phyloP scores from a whole-genome alignment of 768 basidiomycete species.

The Chalciporus chontae region DNA sequence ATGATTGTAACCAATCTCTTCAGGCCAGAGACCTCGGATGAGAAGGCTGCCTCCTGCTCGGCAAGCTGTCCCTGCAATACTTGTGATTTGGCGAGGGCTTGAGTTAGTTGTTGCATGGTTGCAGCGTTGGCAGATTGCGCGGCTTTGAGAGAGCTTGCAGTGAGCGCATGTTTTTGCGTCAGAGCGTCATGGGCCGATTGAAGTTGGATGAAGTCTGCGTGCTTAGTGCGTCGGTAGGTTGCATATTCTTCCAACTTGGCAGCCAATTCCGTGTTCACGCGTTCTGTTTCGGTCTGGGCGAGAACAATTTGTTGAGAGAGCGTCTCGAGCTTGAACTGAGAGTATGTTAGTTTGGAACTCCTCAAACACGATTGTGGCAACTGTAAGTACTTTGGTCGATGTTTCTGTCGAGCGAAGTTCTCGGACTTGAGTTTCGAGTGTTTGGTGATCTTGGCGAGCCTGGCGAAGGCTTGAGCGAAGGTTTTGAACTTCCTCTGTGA shows the following conservation, averaged over 20 bases:
- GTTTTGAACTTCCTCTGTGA: constrained; percentile 65
- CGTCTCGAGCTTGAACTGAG: constrained; percentile 82
- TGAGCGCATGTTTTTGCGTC: constrained; percentile 60
- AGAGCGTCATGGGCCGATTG: constrained; percentile 76
- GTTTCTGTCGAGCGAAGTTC: constrained; percentile 74
- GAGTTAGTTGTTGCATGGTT: constrained; percentile 72
- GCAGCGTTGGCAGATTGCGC: constrained; percentile 68
- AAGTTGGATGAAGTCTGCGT: constrained; percentile 69
- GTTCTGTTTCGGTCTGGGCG: constrained; percentile 71
- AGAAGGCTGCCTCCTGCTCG: constrained; percentile 80
- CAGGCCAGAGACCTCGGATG: constrained; percentile 70
- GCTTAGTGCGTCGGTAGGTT: constrained; percentile 77
- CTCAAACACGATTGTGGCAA: too few relatives aligned
- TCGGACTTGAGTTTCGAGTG: constrained; percentile 62
- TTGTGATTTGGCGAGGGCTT: constrained; percentile 71
- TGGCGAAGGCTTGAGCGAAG: constrained; percentile 70
- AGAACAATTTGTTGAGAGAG: constrained; percentile 79
- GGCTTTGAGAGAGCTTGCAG: constrained; percentile 66
- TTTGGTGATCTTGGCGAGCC: constrained; percentile 68
- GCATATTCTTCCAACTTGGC: constrained; percentile 79
- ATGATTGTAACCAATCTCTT: constrained; percentile 77
- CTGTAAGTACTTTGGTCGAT: constrained; percentile 58
- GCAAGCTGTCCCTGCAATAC: constrained; percentile 75
- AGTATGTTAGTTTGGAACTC: background rate
- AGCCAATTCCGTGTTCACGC: constrained; percentile 62